Conservation (phyloP, 331 rosid genomes). For the Rosa hybrid region DNA sequence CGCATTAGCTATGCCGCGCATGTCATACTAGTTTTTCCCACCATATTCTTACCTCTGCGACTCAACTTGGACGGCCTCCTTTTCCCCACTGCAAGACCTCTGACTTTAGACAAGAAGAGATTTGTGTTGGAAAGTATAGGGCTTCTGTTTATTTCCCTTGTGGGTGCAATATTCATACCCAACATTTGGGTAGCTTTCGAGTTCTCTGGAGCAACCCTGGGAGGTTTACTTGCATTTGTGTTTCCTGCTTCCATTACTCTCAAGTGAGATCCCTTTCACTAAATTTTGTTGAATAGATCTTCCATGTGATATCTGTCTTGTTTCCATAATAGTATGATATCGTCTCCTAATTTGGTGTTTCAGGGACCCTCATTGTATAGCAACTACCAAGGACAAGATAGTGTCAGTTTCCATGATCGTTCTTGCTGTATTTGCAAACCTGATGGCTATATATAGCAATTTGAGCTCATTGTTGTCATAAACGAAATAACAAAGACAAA, state of each 20-base stretch:
- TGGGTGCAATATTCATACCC: slow-evolving; percentile 34
- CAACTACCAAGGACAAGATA: slow-evolving; percentile 34
- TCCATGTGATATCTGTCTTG: no score
- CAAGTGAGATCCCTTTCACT: slow-evolving; percentile 14
- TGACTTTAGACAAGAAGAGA: slow-evolving; percentile 23
- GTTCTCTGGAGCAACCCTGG: slow-evolving; percentile 29
- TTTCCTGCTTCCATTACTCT: slow-evolving; percentile 35
- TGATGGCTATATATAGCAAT: slow-evolving; percentile 27
- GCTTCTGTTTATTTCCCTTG: slow-evolving; percentile 3
- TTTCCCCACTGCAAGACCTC: slow-evolving; percentile 24
- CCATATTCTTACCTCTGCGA: slow-evolving; percentile 26
- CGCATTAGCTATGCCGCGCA: slow-evolving; percentile 22
- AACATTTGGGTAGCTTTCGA: slow-evolving; percentile 32
- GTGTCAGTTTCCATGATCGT: slow-evolving; percentile 18
- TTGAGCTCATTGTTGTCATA: slow-evolving; percentile 11
- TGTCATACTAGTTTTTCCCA: slow-evolving; percentile 24
- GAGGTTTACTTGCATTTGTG: slow-evolving; percentile 25
- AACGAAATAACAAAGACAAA: not conserved
- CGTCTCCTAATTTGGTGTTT: not conserved
- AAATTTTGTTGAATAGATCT: not conserved
- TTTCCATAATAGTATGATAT: not conserved
- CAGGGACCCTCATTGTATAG: slow-evolving; percentile 30
- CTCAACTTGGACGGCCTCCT: slow-evolving; percentile 35
- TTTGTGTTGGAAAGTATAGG: slow-evolving; percentile 20
- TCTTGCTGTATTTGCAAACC: slow-evolving; percentile 24